phyloP scores from a whole-genome alignment of 495 filamentous ascomycete genomes.

The Daldinia vernicosa region DNA sequence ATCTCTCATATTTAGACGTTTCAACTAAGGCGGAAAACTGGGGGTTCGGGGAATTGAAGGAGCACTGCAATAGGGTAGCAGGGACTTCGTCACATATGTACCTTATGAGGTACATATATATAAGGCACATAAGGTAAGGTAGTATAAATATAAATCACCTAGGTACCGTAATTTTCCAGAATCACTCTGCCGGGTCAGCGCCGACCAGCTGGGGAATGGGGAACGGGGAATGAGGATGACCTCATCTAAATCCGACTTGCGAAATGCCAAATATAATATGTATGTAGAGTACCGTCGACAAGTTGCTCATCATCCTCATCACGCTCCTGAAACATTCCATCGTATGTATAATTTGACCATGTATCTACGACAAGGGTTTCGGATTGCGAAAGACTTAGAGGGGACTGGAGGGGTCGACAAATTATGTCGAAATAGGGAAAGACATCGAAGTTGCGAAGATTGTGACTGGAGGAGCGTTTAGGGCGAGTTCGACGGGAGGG shows the following conservation, averaged over 20 bases:
- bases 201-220: constrained; percentile 4
- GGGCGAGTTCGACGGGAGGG: constrained; percentile 18
- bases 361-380: constrained; percentile 34
- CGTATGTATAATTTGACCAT: constrained; percentile 5
- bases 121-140: constrained; percentile 5
- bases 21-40: constrained; percentile 44
- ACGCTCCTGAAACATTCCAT: constrained; percentile 35
- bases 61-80: constrained; percentile 42
- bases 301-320: not conserved
- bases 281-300: not conserved
- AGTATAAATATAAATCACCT: constrained; percentile 2
- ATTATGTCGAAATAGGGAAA: constrained; percentile 40
- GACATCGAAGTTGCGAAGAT: constrained; percentile 20
- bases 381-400: constrained; percentile 5
- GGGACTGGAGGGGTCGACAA: constrained; percentile 25
- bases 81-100: constrained; percentile 38
- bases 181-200: constrained; percentile 31
- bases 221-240: constrained; percentile 30
- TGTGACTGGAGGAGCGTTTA: constrained; percentile 31
- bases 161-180: constrained; percentile 35
- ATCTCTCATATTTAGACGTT: constrained; percentile 45
- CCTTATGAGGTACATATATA: constrained; percentile 4
- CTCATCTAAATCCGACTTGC: constrained; percentile 33
- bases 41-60: constrained; percentile 48
- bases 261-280: constrained; percentile 16